Evolutionary conservation across 1,284 basidiomycete species (phyloP).

Genomic region (Moesziomyces sp.): DNA sequence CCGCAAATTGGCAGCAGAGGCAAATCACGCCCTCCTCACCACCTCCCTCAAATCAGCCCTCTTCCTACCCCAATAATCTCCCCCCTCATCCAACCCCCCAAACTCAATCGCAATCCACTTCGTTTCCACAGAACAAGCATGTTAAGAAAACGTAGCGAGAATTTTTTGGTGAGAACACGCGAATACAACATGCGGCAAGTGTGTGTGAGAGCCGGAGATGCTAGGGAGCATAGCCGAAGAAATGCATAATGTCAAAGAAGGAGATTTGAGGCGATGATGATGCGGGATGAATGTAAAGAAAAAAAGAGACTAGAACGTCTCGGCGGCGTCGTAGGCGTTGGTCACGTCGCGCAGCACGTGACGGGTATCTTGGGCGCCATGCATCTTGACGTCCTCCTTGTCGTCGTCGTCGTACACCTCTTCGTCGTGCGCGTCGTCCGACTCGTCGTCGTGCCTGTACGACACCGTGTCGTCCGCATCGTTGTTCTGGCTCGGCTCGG

Average conservation of each 20-base stretch:
- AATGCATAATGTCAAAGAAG: conserved; percentile 1
- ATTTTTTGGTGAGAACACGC: too few relatives aligned
- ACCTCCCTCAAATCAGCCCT: conserved; percentile 83
- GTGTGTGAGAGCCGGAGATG: neutral
- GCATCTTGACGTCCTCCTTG: conserved; percentile 5
- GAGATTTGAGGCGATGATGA: neutral
- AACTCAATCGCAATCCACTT: neutral
- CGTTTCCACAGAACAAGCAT: neutral
- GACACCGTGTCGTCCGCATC: conserved; percentile 25
- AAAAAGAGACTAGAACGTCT: conserved; percentile 22
- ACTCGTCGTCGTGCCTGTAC: conserved; percentile 18
- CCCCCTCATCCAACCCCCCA: neutral
- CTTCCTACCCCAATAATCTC: conserved; percentile 30
- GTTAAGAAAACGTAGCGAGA: neutral
- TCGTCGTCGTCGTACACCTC: conserved; percentile 11
- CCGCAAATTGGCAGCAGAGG: conserved; percentile 84
- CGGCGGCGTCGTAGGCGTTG: conserved; percentile 37
- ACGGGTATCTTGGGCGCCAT: conserved; percentile 17
- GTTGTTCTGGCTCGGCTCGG: conserved; percentile 22
- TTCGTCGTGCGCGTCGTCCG: conserved; percentile 1
- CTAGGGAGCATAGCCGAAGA: neutral
- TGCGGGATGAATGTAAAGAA: neutral
- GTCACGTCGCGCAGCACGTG: conserved; percentile 44
- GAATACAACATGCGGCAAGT: neutral
- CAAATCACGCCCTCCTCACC: conserved; percentile 87